These are phyloP conservation scores for Bruguiera gymnorhiza DNA, from an alignment of 345 rosid genomes.

Conservation along the genomic window DNA sequence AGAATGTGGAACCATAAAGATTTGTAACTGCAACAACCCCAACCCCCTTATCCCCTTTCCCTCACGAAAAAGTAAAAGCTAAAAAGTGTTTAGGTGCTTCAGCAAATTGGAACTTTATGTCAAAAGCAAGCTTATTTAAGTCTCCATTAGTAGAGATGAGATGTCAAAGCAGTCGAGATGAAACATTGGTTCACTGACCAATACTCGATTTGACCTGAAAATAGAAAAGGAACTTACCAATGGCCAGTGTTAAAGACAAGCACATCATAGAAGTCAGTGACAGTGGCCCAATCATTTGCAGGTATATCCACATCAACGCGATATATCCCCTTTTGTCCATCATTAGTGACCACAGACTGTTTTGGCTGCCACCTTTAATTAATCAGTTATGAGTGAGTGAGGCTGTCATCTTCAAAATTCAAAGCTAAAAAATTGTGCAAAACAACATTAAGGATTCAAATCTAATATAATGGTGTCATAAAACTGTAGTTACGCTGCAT, in stretches of 20 bases:
- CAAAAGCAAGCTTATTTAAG: too few relatives aligned
- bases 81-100: too few relatives aligned
- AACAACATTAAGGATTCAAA: background rate
- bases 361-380: slow-evolving; percentile 78
- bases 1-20: too few relatives aligned
- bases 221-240: slow-evolving; percentile 50
- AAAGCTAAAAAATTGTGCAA: background rate
- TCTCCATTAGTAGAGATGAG: background rate
- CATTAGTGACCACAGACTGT: slow-evolving; percentile 31
- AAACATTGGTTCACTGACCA: background rate
- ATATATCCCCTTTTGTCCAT: slow-evolving; percentile 49
- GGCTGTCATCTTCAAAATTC: slow-evolving; percentile 17
- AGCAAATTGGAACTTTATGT: too few relatives aligned
- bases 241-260: slow-evolving; percentile 89
- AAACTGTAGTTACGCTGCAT: background rate
- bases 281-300: slow-evolving; percentile 74
- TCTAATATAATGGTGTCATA: background rate
- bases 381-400: slow-evolving; percentile 50
- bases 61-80: too few relatives aligned
- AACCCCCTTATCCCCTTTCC: too few relatives aligned
- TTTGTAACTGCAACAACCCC: too few relatives aligned
- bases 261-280: slow-evolving; percentile 70
- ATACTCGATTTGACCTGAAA: background rate
- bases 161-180: background rate
- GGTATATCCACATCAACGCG: slow-evolving; percentile 89